phyloP scores from a whole-genome alignment of 345 rosid genomes.

The Fremontodendron californicum region DNA sequence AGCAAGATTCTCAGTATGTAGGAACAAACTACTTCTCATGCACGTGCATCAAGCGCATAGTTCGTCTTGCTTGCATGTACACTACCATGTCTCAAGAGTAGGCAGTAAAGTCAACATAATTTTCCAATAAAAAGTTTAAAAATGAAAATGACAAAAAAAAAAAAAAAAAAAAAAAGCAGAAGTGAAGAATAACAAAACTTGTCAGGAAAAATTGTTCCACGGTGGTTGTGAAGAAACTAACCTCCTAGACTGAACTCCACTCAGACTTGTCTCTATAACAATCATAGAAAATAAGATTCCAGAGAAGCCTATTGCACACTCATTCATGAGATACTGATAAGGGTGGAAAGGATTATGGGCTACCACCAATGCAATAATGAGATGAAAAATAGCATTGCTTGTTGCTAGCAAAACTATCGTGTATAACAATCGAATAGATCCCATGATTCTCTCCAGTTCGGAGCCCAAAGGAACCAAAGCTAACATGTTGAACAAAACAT shows the following conservation, averaged over 20 bases:
- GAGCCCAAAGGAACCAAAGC: conserved; percentile 96
- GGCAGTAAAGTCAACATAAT: neutral
- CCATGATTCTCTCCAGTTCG: conserved; percentile 95
- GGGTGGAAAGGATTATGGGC: conserved; percentile 57
- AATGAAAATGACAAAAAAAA: too few relatives aligned
- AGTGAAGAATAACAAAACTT: neutral
- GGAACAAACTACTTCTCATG: neutral
- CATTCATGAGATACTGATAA: conserved; percentile 47
- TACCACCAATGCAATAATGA: conserved; percentile 60
- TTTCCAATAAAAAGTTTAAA: neutral
- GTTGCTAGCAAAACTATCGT: conserved; percentile 70
- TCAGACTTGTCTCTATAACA: conserved; percentile 89
- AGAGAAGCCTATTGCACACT: conserved; percentile 91
- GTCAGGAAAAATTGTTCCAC: neutral
- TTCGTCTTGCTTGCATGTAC: neutral
- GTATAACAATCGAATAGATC: conserved; percentile 80
- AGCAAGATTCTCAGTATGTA: neutral
- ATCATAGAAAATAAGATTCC: conserved; percentile 90
- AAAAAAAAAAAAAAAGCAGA: neutral
- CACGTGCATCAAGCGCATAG: neutral
- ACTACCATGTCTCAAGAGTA: neutral
- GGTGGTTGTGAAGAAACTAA: conserved; percentile 25
- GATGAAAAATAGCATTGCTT: conserved; percentile 77
- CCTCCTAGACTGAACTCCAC: conserved; percentile 91
- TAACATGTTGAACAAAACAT: conserved; percentile 92